Evolutionary conservation across 805 yeast genomes (phyloP).

Genomic region (Starmera dryadoides): DNA sequence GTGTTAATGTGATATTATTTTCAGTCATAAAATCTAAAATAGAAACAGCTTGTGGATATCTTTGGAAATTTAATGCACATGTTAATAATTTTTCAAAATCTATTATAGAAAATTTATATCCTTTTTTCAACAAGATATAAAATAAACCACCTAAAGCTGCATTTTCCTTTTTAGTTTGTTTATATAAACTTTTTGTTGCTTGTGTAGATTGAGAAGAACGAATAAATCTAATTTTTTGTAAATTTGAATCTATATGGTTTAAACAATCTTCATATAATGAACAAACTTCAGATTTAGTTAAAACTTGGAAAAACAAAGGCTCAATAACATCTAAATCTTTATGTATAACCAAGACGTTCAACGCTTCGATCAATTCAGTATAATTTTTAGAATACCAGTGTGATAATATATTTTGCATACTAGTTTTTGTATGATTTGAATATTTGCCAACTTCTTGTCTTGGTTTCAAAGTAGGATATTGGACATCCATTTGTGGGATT

Average conservation of each 20-base stretch:
- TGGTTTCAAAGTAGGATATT: too few species aligned
- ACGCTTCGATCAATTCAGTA: background rate
- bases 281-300: background rate
- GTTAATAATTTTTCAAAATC: background rate
- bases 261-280: background rate
- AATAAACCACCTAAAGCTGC: background rate
- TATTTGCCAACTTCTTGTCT: background rate
- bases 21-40: background rate
- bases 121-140: background rate
- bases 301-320: background rate
- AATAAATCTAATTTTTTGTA: background rate
- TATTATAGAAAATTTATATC: background rate
- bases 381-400: background rate
- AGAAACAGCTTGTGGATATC: background rate
- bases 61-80: background rate
- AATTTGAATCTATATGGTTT: background rate
- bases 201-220: background rate
- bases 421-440: background rate
- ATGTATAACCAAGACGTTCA: background rate
- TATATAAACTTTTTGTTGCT: background rate
- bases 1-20: background rate
- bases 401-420: background rate
- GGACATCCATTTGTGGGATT: too few species aligned
- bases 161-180: background rate
- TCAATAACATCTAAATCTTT: background rate